These are phyloP conservation scores for Acanthochlamys bracteata DNA, from an alignment of 106 monocot species.

Conservation along the genomic window DNA sequence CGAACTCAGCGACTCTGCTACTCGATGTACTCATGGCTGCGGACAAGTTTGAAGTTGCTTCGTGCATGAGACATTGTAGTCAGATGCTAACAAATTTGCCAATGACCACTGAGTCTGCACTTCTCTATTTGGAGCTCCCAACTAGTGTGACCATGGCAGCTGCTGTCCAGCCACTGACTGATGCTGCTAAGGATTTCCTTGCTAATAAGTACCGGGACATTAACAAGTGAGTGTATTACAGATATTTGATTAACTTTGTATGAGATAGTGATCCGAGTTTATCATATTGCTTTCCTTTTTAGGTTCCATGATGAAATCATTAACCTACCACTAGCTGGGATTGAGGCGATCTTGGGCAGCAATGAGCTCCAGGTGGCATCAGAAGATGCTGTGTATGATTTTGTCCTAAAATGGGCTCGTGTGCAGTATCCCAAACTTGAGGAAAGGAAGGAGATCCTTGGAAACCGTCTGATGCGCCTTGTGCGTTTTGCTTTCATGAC, in stretches of 20 bases:
- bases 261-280: background rate
- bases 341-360: slow-evolving; percentile 54
- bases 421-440: slow-evolving; percentile 46
- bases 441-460: slow-evolving; percentile 48
- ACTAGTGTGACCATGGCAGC: slow-evolving; percentile 53
- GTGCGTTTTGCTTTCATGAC: slow-evolving; percentile 66
- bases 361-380: slow-evolving; percentile 74
- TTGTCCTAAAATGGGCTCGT: slow-evolving; percentile 62
- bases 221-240: slow-evolving; percentile 32
- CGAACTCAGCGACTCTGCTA: slow-evolving; percentile 24
- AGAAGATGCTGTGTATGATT: slow-evolving; percentile 65
- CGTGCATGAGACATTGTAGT: slow-evolving; percentile 73
- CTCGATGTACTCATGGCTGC: slow-evolving; percentile 73
- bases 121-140: slow-evolving; percentile 66
- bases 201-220: slow-evolving; percentile 50
- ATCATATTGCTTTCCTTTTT: background rate
- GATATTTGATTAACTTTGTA: background rate
- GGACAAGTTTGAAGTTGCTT: slow-evolving; percentile 76
- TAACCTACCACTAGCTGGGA: slow-evolving; percentile 52
- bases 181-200: slow-evolving; percentile 65
- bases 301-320: slow-evolving; percentile 71
- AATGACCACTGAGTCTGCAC: slow-evolving; percentile 71
- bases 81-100: slow-evolving; percentile 44
- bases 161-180: slow-evolving; percentile 64
- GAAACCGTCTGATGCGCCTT: slow-evolving; percentile 37